Conservation (phyloP, 768 basidiomycete genomes). For the Termitomyces sp. region DNA sequence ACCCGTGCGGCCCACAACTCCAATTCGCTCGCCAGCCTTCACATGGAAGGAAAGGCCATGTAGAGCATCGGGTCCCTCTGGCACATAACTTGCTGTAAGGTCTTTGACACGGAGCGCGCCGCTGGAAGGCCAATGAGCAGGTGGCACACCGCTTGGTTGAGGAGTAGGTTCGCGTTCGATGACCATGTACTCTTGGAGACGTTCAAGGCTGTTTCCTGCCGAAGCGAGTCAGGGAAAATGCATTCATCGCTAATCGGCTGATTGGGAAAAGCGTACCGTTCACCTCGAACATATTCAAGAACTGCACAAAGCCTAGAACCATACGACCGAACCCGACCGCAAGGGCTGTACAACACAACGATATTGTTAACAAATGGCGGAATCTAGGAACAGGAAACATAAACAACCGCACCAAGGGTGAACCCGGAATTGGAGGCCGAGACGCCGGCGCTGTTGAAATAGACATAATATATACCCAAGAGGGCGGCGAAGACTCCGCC, state of each 20-base stretch:
- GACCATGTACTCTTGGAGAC: conserved; percentile 58
- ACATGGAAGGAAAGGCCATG: conserved; percentile 46
- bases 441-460: conserved; percentile 41
- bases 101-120: conserved; percentile 10
- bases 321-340: conserved; percentile 47
- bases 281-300: conserved; percentile 40
- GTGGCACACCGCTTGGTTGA: conserved; percentile 36
- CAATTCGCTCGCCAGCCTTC: conserved; percentile 51
- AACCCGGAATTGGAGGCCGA: conserved; percentile 11
- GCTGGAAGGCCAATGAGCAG: conserved; percentile 58
- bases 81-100: conserved; percentile 49
- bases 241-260: background rate
- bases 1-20: conserved; percentile 29
- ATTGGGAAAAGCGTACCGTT: conserved; percentile 25
- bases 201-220: conserved; percentile 42
- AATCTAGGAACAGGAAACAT: background rate
- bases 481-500: conserved; percentile 49
- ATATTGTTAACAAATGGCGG: background rate
- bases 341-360: background rate
- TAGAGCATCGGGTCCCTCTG: conserved; percentile 2
- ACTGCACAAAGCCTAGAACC: conserved; percentile 44
- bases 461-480: conserved; percentile 52
- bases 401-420: conserved; percentile 7
- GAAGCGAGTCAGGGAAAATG: background rate
- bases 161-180: conserved; percentile 53